phyloP scores from a whole-genome alignment of 2,329 filamentous ascomycete species.

The Aschersonia sp. region DNA sequence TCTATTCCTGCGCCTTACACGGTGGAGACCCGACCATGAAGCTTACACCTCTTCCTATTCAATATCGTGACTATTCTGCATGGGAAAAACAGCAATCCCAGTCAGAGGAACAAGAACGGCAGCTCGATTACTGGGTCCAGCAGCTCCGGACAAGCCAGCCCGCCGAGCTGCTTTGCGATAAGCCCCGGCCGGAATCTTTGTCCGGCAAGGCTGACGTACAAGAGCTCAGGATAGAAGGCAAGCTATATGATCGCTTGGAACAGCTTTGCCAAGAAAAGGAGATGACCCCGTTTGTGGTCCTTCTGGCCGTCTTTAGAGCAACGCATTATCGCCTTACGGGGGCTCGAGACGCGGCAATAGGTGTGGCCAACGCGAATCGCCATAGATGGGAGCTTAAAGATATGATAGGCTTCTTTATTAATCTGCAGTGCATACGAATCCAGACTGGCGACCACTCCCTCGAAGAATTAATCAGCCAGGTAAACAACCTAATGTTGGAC shows the following conservation, averaged over 20 bases:
- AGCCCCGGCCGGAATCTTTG: slow-evolving; percentile 4
- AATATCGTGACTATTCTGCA: background rate
- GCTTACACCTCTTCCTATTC: background rate
- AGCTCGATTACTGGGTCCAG: slow-evolving; percentile 10
- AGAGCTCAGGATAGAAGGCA: slow-evolving; percentile 3
- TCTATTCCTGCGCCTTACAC: background rate
- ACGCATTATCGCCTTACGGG: slow-evolving; percentile 13
- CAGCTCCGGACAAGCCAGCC: slow-evolving; percentile 7
- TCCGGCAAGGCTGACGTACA: slow-evolving; percentile 6
- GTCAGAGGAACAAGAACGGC: slow-evolving; percentile 6
- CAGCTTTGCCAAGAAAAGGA: slow-evolving; percentile 4
- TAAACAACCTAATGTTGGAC: background rate
- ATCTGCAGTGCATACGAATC: slow-evolving; percentile 9
- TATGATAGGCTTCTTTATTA: slow-evolving; percentile 12
- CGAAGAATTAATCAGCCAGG: background rate
- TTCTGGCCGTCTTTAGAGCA: slow-evolving; percentile 11
- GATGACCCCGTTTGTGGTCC: slow-evolving; percentile 5
- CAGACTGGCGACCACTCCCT: background rate
- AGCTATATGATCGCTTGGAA: slow-evolving; percentile 3
- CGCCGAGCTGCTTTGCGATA: slow-evolving; percentile 7
- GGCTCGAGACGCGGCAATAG: slow-evolving; percentile 9
- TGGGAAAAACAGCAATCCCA: background rate
- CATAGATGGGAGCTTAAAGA: slow-evolving; percentile 7
- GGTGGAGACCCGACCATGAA: background rate
- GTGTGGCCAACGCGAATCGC: slow-evolving; percentile 8